Evolutionary conservation across 179 eudicot genomes (phyloP).

Genomic region (Patellifolia procumbens): DNA sequence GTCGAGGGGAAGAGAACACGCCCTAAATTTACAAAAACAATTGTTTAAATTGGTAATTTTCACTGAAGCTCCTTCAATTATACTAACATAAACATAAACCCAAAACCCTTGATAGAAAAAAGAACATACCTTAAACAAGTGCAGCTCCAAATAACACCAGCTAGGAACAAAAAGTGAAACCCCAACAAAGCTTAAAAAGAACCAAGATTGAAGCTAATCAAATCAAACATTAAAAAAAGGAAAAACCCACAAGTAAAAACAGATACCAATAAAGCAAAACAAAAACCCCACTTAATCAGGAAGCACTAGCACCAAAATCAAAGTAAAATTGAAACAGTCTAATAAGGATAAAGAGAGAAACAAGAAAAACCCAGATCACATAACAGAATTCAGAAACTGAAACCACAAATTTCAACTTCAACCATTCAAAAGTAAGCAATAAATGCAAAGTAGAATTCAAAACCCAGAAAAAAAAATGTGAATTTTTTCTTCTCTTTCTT

Average conservation of each 20-base stretch:
- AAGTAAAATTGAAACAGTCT: not conserved
- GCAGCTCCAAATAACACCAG: slow-evolving; percentile 26
- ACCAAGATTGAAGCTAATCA: not conserved
- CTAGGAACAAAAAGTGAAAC: not conserved
- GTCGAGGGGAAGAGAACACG: too few relatives aligned
- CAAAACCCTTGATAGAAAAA: slow-evolving; percentile 8
- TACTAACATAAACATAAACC: slow-evolving; percentile 6
- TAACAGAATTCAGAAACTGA: slow-evolving; percentile 17
- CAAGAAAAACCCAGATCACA: slow-evolving; percentile 26
- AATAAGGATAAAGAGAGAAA: not conserved
- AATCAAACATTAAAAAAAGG: too few relatives aligned
- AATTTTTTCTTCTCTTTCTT: too few relatives aligned
- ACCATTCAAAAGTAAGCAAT: slow-evolving; percentile 18
- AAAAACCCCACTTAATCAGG: slow-evolving; percentile 24
- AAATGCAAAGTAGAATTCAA: slow-evolving; percentile 14
- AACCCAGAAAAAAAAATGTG: slow-evolving; percentile 18
- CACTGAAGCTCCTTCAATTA: not conserved
- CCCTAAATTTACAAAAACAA: not conserved
- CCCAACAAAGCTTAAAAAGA: slow-evolving; percentile 10
- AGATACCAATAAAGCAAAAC: slow-evolving; percentile 29
- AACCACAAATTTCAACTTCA: slow-evolving; percentile 1
- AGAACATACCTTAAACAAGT: slow-evolving; percentile 29
- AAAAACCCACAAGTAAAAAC: slow-evolving; percentile 28
- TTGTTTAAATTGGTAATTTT: not conserved
- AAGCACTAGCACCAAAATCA: slow-evolving; percentile 32